Conservation (phyloP, 371 early-diverging fungal genomes). For the Mucor ambiguus region DNA sequence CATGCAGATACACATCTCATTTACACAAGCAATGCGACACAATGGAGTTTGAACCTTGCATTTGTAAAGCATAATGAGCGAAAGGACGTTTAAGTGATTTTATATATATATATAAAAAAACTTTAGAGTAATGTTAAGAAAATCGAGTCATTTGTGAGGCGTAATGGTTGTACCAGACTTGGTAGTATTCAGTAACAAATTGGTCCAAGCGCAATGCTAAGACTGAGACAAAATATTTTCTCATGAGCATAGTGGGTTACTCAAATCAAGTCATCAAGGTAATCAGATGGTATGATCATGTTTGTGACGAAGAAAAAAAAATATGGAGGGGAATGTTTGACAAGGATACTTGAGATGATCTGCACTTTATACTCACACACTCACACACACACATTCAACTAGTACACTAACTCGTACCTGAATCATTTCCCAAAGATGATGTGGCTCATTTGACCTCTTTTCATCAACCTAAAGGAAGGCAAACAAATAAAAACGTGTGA, state of each 20-base stretch:
- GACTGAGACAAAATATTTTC: neutral
- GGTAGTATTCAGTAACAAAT: neutral
- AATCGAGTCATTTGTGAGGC: neutral
- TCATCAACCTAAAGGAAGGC: neutral
- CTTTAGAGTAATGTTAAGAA: neutral
- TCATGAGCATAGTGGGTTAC: neutral
- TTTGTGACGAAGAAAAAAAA: neutral
- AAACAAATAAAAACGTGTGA: conserved; percentile 9
- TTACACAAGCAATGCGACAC: neutral
- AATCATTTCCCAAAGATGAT: neutral
- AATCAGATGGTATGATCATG: conserved; percentile 6
- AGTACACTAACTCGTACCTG: neutral
- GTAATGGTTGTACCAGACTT: neutral
- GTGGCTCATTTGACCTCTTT: conserved; percentile 7
- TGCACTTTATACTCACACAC: neutral
- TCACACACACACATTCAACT: neutral
- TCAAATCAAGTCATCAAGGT: conserved; percentile 4
- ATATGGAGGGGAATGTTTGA: neutral
- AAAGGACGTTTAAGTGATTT: neutral
- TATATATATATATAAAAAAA: neutral
- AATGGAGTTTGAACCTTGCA: neutral
- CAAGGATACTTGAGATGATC: neutral
- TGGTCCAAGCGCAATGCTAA: conserved; percentile 4
- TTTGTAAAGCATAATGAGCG: neutral
- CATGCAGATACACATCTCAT: neutral